Evolutionary conservation across 2,329 filamentous ascomycete genomes (phyloP).

Genomic region (Sporothrix globosa): DNA sequence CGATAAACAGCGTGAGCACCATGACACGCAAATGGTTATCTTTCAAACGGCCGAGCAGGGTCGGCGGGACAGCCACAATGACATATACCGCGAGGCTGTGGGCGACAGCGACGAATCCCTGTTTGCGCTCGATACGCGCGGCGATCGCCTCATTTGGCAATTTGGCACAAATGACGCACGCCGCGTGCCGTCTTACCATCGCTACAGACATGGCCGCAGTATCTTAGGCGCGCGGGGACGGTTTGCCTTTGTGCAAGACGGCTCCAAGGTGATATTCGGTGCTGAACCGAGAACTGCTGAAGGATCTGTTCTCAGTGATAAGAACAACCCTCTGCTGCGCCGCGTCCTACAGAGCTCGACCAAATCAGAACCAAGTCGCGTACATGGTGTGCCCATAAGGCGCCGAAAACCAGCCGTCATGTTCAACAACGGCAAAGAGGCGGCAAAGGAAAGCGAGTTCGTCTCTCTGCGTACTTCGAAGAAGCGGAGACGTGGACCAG

Average conservation of each 20-base stretch:
- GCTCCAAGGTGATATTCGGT: conserved; percentile 59
- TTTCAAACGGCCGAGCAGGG: background rate
- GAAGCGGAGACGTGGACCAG: conserved; percentile 51
- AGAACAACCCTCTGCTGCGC: conserved; percentile 50
- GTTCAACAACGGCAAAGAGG: background rate
- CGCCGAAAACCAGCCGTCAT: background rate
- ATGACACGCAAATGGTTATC: conserved; percentile 24
- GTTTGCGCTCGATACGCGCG: conserved; percentile 71
- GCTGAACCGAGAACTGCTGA: conserved; percentile 52
- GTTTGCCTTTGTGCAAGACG: conserved; percentile 68
- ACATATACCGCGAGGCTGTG: conserved; percentile 18
- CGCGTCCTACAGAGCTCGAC: conserved; percentile 38
- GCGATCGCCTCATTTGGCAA: conserved; percentile 73
- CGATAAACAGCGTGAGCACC: conserved; percentile 14
- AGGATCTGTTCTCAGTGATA: conserved; percentile 48
- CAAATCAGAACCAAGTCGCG: conserved; percentile 47
- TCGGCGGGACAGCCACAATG: background rate
- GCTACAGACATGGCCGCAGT: conserved; percentile 68
- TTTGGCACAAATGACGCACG: conserved; percentile 77
- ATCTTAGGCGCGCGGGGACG: conserved; percentile 67
- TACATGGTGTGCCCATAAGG: conserved; percentile 28
- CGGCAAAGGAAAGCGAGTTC: conserved; percentile 49
- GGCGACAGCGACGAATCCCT: conserved; percentile 39
- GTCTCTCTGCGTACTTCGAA: conserved; percentile 50
- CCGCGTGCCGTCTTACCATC: conserved; percentile 70